Percentiles rank a stretch among this genome's conserved stretches.
These are phyloP conservation scores for Pseudogymnoascus sp. DNA, from an alignment of 2,329 filamentous ascomycete genomes.

Conservation along the genomic window DNA sequence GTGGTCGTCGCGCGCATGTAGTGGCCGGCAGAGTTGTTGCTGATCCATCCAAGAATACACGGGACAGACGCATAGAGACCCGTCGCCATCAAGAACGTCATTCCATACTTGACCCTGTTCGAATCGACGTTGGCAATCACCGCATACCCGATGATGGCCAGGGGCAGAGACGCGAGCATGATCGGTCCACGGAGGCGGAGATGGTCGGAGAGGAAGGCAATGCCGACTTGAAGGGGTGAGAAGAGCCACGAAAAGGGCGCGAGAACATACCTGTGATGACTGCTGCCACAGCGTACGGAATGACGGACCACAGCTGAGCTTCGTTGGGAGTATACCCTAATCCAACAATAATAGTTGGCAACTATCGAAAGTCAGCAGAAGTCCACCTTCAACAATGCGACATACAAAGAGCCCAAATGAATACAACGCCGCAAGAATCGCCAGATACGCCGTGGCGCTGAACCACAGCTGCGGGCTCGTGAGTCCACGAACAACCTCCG, in stretches of 20 bases:
- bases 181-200: slow-evolving; percentile 49
- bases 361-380: slow-evolving; percentile 27
- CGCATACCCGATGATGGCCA: slow-evolving; percentile 58
- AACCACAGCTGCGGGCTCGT: slow-evolving; percentile 55
- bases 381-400: slow-evolving; percentile 4
- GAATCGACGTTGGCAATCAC: slow-evolving; percentile 46
- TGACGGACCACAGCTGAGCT: slow-evolving; percentile 57
- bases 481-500: slow-evolving; percentile 52
- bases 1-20: slow-evolving; percentile 62
- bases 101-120: slow-evolving; percentile 37
- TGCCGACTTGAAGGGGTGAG: slow-evolving; percentile 30
- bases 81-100: slow-evolving; percentile 37
- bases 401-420: slow-evolving; percentile 44
- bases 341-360: slow-evolving; percentile 52
- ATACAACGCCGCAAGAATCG: slow-evolving; percentile 24
- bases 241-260: not conserved
- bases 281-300: slow-evolving; percentile 58
- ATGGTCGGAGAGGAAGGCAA: slow-evolving; percentile 52
- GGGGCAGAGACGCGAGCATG: slow-evolving; percentile 53
- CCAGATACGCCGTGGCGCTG: slow-evolving; percentile 40
- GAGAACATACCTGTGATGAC: slow-evolving; percentile 39
- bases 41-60: slow-evolving; percentile 45
- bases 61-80: slow-evolving; percentile 40
- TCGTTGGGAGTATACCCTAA: slow-evolving; percentile 40
- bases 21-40: slow-evolving; percentile 52